Conservation (phyloP, 768 basidiomycete genomes). For the Boletus bicolor region DNA sequence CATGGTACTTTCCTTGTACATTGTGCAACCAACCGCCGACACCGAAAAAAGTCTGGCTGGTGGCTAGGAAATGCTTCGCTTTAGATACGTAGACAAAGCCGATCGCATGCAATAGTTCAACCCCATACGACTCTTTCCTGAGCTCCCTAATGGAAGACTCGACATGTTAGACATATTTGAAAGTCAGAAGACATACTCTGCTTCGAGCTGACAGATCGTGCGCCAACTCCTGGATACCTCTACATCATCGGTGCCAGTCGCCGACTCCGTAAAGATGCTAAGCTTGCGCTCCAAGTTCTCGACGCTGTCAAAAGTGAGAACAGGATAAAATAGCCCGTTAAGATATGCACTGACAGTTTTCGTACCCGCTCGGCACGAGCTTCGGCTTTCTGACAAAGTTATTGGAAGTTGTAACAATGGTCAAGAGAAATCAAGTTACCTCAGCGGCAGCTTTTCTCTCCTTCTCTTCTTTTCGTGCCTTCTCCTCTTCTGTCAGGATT, state of each 20-base stretch:
- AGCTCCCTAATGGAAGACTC: constrained; percentile 53
- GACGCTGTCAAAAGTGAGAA: constrained; percentile 33
- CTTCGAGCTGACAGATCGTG: constrained; percentile 76
- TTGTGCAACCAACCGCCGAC: constrained; percentile 93
- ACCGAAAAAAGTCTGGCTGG: constrained; percentile 65
- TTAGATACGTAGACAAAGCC: constrained; percentile 84
- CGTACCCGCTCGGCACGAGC: constrained; percentile 72
- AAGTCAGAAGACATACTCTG: constrained; percentile 54
- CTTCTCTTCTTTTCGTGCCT: constrained; percentile 70
- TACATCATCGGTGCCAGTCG: constrained; percentile 60
- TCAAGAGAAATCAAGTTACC: constrained; percentile 37
- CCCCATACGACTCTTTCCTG: constrained; percentile 82
- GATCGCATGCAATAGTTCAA: constrained; percentile 79
- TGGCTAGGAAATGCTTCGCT: constrained; percentile 79
- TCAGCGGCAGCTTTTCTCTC: constrained; percentile 63
- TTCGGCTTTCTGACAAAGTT: constrained; percentile 62
- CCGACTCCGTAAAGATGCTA: constrained; percentile 84
- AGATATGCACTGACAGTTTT: constrained; percentile 45
- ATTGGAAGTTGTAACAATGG: constrained; percentile 5
- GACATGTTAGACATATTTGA: not conserved
- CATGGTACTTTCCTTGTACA: constrained; percentile 88
- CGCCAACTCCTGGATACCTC: constrained; percentile 73
- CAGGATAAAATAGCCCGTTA: not conserved
- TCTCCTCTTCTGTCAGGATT: constrained; percentile 66
- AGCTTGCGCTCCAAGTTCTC: constrained; percentile 80